Percentiles rank a stretch among this genome's conserved stretches.
Evolutionary conservation across 78 protist species (phyloP).

Genomic region (Dictyostelium brefeldianum): DNA sequence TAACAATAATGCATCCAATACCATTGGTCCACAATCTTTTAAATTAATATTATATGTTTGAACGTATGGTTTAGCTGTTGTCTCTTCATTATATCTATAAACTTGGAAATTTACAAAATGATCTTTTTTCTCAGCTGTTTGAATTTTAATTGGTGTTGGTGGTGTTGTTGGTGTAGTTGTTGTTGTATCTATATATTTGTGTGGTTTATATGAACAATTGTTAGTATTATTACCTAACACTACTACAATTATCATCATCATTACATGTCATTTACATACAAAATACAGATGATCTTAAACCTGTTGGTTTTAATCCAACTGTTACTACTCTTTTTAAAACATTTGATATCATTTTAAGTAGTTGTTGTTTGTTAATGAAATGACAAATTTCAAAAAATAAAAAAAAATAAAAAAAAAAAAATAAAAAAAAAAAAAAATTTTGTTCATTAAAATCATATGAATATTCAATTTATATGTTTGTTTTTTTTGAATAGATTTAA

Average conservation of each 20-base stretch:
- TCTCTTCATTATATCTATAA: conserved; percentile 83
- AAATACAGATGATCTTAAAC: neutral
- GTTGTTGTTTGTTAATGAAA: neutral
- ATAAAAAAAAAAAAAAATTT: neutral
- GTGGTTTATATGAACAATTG: neutral
- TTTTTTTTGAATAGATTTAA: no score
- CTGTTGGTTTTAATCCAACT: no score
- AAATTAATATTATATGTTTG: conserved; percentile 86
- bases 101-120: conserved; percentile 56
- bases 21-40: conserved; percentile 95
- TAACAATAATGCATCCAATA: conserved; percentile 90
- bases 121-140: conserved; percentile 28
- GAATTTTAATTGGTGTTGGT: neutral
- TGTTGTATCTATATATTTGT: neutral
- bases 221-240: neutral
- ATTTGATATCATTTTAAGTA: neutral
- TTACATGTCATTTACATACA: neutral
- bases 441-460: no score
- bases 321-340: conserved; percentile 1
- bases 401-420: neutral
- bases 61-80: conserved; percentile 85
- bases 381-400: neutral
- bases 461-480: no score
- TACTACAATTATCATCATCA: neutral
- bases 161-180: neutral